Percentiles rank a stretch among this genome's conserved stretches.
Conservation (phyloP, 2,329 filamentous ascomycete genomes). For the Furcasterigmium furcatum region DNA sequence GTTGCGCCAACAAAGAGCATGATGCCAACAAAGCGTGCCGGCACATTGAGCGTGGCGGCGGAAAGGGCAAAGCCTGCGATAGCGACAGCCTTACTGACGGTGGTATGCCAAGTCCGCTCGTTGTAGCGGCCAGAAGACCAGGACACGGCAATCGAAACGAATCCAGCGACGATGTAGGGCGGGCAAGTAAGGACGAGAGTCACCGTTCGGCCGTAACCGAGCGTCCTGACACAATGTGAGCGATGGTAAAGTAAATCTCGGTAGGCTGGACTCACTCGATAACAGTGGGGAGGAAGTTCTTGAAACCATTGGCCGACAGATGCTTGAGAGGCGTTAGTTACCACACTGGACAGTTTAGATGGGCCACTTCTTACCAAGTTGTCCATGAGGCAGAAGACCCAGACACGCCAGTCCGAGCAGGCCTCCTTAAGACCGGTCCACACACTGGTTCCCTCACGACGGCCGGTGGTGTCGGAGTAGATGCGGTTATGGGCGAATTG, state of each 20-base stretch:
- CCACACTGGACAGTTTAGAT: too few relatives aligned
- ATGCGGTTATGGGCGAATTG: conserved; percentile 33
- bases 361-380: conserved; percentile 26
- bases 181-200: conserved; percentile 45
- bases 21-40: conserved; percentile 19
- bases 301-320: conserved; percentile 43
- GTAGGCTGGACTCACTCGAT: conserved; percentile 22
- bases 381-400: conserved; percentile 47
- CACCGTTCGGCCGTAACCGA: conserved; percentile 38
- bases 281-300: conserved; percentile 28
- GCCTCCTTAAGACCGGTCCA: conserved; percentile 40
- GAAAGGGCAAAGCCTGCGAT: conserved; percentile 21
- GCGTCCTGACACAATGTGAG: conserved; percentile 15
- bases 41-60: conserved; percentile 17
- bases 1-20: conserved; percentile 34
- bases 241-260: too few relatives aligned
- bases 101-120: conserved; percentile 46
- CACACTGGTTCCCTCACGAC: conserved; percentile 33
- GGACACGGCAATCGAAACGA: conserved; percentile 30
- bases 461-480: conserved; percentile 21
- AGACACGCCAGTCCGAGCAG: conserved; percentile 40
- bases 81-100: conserved; percentile 35
- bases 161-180: conserved; percentile 37
- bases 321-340: conserved; percentile 18
- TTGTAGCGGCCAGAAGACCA: conserved; percentile 41